A percentile compares a stretch with the other conserved stretches of the same genome.
Evolutionary conservation across 1,284 basidiomycete genomes (phyloP).

Genomic region (Schizopora paradoxa): DNA sequence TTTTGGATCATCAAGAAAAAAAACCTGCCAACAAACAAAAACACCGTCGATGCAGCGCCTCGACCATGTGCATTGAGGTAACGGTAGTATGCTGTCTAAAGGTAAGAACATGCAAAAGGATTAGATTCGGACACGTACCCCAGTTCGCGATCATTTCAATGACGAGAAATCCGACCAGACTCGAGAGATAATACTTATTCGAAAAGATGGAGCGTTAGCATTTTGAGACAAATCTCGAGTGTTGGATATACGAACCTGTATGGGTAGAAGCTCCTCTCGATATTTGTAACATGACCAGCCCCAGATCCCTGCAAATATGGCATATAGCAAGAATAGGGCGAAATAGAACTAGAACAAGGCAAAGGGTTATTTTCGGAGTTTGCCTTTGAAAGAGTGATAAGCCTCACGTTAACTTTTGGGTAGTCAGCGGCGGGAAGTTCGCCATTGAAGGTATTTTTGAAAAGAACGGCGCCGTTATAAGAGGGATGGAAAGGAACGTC

Average conservation of each 20-base stretch:
- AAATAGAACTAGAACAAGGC: constrained; percentile 73
- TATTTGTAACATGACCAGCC: constrained; percentile 81
- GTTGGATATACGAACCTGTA: constrained; percentile 52
- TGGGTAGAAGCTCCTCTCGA: constrained; percentile 76
- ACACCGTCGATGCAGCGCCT: constrained; percentile 69
- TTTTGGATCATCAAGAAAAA: not conserved
- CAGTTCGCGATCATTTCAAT: constrained; percentile 93
- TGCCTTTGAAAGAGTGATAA: constrained; percentile 7
- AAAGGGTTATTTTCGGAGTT: not conserved
- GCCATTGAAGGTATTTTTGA: constrained; percentile 87
- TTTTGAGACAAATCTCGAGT: constrained; percentile 4
- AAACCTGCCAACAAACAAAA: constrained; percentile 75
- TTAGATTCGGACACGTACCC: constrained; percentile 38
- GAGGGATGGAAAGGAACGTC: constrained; percentile 66
- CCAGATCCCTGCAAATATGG: constrained; percentile 69
- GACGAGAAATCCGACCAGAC: constrained; percentile 81
- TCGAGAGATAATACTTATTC: constrained; percentile 96
- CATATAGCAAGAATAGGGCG: constrained; percentile 74
- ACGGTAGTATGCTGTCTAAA: constrained; percentile 65
- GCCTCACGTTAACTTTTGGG: constrained; percentile 89
- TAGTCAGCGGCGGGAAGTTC: constrained; percentile 91
- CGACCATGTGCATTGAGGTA: constrained; percentile 88
- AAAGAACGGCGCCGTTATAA: constrained; percentile 79
- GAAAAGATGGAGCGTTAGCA: too few relatives aligned
- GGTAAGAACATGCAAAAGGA: constrained; percentile 7